Percentiles rank a stretch among this genome's conserved stretches.
Conservation (phyloP, 1,284 basidiomycete species). For the Ceratobasidium sp. region DNA sequence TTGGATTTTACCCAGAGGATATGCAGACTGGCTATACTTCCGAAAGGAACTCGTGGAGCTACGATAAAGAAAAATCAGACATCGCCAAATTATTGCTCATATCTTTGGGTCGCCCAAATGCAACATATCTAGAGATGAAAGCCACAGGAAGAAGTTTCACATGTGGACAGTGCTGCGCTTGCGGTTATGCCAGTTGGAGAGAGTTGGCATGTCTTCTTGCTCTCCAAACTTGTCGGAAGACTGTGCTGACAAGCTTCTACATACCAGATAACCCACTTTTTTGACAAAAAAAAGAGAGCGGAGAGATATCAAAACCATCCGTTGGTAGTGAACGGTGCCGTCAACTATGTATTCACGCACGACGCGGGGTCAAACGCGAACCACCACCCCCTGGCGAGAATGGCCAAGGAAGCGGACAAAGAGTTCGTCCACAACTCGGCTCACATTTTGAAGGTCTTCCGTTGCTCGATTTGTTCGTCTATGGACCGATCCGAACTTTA, state of each 20-base stretch:
- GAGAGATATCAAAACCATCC: not conserved
- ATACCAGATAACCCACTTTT: constrained; percentile 1
- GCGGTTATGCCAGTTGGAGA: not conserved
- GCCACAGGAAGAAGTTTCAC: not conserved
- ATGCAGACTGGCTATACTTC: not conserved
- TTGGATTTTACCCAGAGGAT: constrained; percentile 10
- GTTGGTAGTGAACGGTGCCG: not conserved
- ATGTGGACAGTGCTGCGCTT: constrained; percentile 2
- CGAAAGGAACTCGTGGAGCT: not conserved
- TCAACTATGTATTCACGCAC: not conserved
- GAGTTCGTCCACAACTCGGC: not conserved
- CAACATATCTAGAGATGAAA: not conserved
- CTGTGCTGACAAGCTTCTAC: not conserved
- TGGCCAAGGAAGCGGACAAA: not conserved
- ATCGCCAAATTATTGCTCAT: not conserved
- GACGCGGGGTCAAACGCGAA: not conserved
- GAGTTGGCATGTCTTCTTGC: not conserved
- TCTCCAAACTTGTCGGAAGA: not conserved
- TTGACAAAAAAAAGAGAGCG: not conserved
- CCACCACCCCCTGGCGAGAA: not conserved
- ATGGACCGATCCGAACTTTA: not conserved
- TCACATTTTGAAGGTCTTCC: no score
- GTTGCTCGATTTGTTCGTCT: not conserved
- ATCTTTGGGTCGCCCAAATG: not conserved
- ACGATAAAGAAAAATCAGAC: not conserved